Conservation (phyloP, 2,329 filamentous ascomycete species). For the Colletotrichum tofieldiae region DNA sequence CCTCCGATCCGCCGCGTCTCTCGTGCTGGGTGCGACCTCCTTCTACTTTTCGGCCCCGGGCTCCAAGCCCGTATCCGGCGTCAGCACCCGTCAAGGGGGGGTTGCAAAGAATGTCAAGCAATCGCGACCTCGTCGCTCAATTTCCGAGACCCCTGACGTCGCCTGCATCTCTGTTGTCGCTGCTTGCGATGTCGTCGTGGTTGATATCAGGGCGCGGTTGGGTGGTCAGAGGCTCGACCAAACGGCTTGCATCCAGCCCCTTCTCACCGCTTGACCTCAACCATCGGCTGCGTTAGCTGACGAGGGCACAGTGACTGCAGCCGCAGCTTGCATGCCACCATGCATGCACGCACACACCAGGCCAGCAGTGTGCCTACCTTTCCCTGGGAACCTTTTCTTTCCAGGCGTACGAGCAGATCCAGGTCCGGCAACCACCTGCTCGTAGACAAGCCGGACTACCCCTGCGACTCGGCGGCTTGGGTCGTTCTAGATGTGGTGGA, state of each 20-base stretch:
- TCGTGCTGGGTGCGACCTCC: constrained; percentile 1
- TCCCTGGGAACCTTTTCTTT: background rate
- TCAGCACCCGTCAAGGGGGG: constrained; percentile 10
- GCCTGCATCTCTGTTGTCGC: constrained; percentile 12
- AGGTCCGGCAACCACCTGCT: constrained; percentile 19
- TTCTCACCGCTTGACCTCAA: constrained; percentile 40
- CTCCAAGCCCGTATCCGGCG: constrained; percentile 20
- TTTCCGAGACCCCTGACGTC: constrained; percentile 24
- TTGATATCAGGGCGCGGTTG: constrained; percentile 32
- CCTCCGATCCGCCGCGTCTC: constrained; percentile 19
- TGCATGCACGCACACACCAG: constrained; percentile 28
- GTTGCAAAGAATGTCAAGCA: constrained; percentile 16
- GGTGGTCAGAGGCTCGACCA: constrained; percentile 39
- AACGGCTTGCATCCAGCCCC: constrained; percentile 41
- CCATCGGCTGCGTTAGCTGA: constrained; percentile 34
- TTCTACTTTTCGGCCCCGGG: constrained; percentile 15
- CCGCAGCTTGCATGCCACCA: constrained; percentile 38
- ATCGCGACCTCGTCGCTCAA: constrained; percentile 14
- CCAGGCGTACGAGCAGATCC: constrained; percentile 25
- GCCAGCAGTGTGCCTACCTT: constrained; percentile 18
- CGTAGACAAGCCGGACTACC: constrained; percentile 30
- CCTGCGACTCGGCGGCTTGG: constrained; percentile 32
- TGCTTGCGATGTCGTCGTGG: constrained; percentile 16
- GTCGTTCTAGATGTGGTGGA: constrained; percentile 26
- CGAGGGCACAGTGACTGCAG: constrained; percentile 37